phyloP scores from a whole-genome alignment of 2,329 filamentous ascomycete genomes.

The Tolypocladium paradoxum region DNA sequence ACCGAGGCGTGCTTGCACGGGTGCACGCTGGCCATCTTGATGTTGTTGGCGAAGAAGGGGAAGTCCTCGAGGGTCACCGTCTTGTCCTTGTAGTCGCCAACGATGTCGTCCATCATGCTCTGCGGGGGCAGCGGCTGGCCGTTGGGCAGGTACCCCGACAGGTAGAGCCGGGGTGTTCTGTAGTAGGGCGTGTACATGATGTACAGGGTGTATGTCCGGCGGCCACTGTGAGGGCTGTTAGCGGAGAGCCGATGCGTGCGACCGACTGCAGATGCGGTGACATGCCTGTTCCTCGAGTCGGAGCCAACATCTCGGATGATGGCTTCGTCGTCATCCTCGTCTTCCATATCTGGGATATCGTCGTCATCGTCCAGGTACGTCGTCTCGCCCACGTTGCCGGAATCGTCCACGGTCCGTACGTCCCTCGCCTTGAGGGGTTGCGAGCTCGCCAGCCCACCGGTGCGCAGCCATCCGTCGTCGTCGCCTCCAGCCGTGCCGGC shows the following conservation, averaged over 20 bases:
- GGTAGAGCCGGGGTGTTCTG: slow-evolving; percentile 86
- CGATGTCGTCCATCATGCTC: slow-evolving; percentile 93
- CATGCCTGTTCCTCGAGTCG: slow-evolving; percentile 35
- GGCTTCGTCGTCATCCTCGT: slow-evolving; percentile 92
- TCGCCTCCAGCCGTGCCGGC: slow-evolving; percentile 42
- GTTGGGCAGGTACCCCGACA: slow-evolving; percentile 75
- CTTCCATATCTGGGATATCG: slow-evolving; percentile 97
- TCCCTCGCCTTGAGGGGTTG: slow-evolving; percentile 69
- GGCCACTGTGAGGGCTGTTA: slow-evolving; percentile 42
- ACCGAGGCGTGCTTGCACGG: slow-evolving; percentile 95
- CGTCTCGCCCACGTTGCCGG: slow-evolving; percentile 71
- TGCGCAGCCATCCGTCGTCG: slow-evolving; percentile 86
- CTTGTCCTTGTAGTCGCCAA: slow-evolving; percentile 96
- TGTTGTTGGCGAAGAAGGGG: slow-evolving; percentile 78
- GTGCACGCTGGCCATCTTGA: slow-evolving; percentile 95
- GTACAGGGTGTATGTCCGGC: slow-evolving; percentile 94
- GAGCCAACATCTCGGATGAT: slow-evolving; percentile 70
- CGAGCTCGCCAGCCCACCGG: slow-evolving; percentile 65
- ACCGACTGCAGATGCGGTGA: background rate
- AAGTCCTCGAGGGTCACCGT: slow-evolving; percentile 98
- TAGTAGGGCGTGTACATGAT: slow-evolving; percentile 98
- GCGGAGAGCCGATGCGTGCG: background rate
- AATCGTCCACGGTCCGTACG: slow-evolving; percentile 80
- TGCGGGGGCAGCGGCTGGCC: slow-evolving; percentile 74
- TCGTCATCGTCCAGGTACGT: slow-evolving; percentile 64